These are phyloP conservation scores for Coemansia sp. DNA, from an alignment of 192 early-diverging fungal species.

Conservation along the genomic window DNA sequence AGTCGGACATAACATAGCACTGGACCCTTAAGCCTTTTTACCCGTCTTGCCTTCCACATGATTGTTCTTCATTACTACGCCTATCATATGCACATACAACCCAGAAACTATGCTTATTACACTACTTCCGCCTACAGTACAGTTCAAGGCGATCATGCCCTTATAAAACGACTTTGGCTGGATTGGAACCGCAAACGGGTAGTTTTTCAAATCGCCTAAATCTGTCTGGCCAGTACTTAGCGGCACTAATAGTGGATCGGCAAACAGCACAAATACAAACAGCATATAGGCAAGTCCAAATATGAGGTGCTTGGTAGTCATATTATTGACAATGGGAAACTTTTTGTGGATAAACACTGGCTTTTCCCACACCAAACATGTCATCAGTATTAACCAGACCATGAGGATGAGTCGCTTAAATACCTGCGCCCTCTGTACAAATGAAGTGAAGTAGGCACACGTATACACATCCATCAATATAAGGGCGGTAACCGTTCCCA, in stretches of 20 bases:
- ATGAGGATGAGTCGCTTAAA: constrained; percentile 10
- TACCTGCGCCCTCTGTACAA: not conserved
- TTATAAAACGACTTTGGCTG: constrained; percentile 1
- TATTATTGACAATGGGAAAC: constrained; percentile 1
- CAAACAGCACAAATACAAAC: constrained; percentile 3
- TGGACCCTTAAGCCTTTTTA: not conserved
- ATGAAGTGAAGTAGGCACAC: constrained; percentile 1
- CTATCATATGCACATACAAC: not conserved
- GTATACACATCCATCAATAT: constrained; percentile 12
- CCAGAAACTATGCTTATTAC: not conserved
- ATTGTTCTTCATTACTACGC: not conserved
- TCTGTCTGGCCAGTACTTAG: constrained; percentile 2
- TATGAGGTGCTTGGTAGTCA: not conserved
- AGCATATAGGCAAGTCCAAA: constrained; percentile 9
- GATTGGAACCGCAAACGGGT: constrained; percentile 10
- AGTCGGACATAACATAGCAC: not conserved
- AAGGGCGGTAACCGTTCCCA: not conserved
- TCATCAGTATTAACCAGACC: not conserved
- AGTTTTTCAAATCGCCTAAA: constrained; percentile 8
- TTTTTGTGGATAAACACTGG: not conserved
- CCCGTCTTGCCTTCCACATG: not conserved
- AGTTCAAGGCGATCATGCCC: not conserved
- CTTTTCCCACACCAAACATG: constrained; percentile 1
- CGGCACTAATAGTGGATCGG: constrained; percentile 7
- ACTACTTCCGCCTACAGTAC: not conserved